Percentiles rank a stretch among this genome's conserved stretches.
phyloP scores from a whole-genome alignment of 495 filamentous ascomycete species.

The Penicillium atrosanguineum region DNA sequence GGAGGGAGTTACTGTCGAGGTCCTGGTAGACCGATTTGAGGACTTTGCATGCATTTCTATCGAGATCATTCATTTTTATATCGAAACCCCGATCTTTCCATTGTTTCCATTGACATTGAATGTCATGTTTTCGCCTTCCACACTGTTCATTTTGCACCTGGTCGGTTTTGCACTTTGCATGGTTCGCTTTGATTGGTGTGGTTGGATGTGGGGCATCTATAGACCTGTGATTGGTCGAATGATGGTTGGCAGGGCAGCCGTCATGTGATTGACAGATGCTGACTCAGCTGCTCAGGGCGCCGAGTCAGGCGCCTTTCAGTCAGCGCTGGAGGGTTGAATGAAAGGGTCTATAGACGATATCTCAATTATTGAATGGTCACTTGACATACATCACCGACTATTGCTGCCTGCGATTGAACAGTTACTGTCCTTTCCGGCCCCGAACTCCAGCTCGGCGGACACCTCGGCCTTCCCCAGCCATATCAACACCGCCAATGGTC shows the following conservation, averaged over 20 bases:
- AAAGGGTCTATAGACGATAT: not conserved
- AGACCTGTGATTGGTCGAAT: slow-evolving; percentile 12
- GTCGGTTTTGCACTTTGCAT: slow-evolving; percentile 4
- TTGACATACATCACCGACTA: not conserved
- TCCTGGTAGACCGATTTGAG: not conserved
- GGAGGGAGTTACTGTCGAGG: not conserved
- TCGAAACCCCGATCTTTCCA: not conserved
- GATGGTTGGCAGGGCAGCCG: slow-evolving; percentile 26
- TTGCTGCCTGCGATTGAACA: not conserved
- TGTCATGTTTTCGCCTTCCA: not conserved
- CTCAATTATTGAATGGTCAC: not conserved
- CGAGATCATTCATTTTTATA: not conserved
- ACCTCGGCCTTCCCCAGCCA: not conserved
- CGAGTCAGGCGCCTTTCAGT: not conserved
- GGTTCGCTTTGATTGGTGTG: slow-evolving; percentile 14
- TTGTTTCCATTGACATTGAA: not conserved
- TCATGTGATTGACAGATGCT: slow-evolving; percentile 14
- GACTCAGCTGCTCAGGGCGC: slow-evolving; percentile 5
- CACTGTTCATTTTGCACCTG: not conserved
- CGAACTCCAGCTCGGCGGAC: not conserved
- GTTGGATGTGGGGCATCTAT: slow-evolving; percentile 4
- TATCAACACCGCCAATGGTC: slow-evolving; percentile 11
- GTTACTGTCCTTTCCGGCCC: not conserved
- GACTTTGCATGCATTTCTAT: not conserved
- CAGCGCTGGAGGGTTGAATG: not conserved